Conservation (phyloP, 257 asterid genomes). For the Rubia yunnanensis region DNA sequence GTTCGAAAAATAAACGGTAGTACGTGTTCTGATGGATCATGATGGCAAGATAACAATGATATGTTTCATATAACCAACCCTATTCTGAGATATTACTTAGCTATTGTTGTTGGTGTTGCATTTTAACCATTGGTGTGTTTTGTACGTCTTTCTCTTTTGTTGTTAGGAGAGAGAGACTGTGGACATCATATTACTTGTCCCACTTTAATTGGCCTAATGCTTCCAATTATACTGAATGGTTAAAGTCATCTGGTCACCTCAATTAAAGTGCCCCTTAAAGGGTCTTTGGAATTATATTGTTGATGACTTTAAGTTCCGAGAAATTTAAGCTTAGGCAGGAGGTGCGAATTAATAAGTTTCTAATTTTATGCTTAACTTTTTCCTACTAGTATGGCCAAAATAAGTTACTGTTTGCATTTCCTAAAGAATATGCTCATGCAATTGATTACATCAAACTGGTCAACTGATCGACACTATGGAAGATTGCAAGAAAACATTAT, state of each 20-base stretch:
- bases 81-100: background rate
- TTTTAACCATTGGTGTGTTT: background rate
- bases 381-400: too few species aligned
- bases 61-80: background rate
- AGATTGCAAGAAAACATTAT: background rate
- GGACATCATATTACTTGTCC: background rate
- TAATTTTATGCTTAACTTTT: too few species aligned
- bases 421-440: too few species aligned
- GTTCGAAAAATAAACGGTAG: too few species aligned
- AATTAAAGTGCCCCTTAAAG: too few species aligned
- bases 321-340: background rate
- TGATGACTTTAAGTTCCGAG: too few species aligned
- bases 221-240: background rate
- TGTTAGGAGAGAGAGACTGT: background rate
- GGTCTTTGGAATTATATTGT: too few species aligned
- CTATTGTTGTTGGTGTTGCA: background rate
- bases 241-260: too few species aligned
- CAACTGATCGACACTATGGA: background rate
- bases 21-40: background rate
- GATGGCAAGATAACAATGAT: background rate
- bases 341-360: background rate
- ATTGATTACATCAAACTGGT: too few species aligned
- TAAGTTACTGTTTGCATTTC: too few species aligned
- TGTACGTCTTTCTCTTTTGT: background rate
- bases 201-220: background rate